Evolutionary conservation across 371 early-diverging fungal species (phyloP).

Genomic region (Capniomyces stellatus): DNA sequence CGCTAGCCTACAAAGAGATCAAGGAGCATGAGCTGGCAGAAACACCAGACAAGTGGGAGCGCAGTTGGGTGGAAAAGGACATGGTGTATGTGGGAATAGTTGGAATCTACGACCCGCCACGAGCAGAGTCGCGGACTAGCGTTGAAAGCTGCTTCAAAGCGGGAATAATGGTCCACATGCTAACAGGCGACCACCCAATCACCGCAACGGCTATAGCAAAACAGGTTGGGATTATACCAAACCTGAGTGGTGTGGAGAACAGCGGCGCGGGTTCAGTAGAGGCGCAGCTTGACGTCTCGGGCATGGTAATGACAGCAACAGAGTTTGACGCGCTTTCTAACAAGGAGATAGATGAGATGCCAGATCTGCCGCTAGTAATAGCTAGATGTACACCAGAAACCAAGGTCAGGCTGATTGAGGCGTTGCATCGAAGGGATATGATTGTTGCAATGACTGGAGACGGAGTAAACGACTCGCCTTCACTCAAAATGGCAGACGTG

Average conservation of each 20-base stretch:
- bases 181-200: slow-evolving; percentile 85
- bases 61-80: slow-evolving; percentile 44
- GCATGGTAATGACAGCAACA: slow-evolving; percentile 58
- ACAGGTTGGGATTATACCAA: slow-evolving; percentile 67
- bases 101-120: slow-evolving; percentile 86
- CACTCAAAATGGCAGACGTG: slow-evolving; percentile 83
- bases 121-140: slow-evolving; percentile 49
- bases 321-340: slow-evolving; percentile 67
- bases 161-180: slow-evolving; percentile 86
- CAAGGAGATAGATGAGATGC: slow-evolving; percentile 51
- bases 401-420: slow-evolving; percentile 89
- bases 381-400: slow-evolving; percentile 90
- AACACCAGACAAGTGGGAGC: slow-evolving; percentile 13
- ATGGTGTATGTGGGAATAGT: slow-evolving; percentile 76
- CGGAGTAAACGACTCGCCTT: slow-evolving; percentile 96
- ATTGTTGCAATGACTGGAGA: slow-evolving; percentile 97
- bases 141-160: slow-evolving; percentile 71
- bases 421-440: slow-evolving; percentile 62
- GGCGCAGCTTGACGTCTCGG: slow-evolving; percentile 13
- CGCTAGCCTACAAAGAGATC: slow-evolving; percentile 32
- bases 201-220: slow-evolving; percentile 87
- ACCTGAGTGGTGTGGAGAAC: neutral
- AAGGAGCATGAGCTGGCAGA: neutral
- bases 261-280: slow-evolving; percentile 8
- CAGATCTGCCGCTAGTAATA: slow-evolving; percentile 73